Evolutionary conservation across 164 flowering plant species (phyloP).

Genomic region (Tinospora cordifolia): DNA sequence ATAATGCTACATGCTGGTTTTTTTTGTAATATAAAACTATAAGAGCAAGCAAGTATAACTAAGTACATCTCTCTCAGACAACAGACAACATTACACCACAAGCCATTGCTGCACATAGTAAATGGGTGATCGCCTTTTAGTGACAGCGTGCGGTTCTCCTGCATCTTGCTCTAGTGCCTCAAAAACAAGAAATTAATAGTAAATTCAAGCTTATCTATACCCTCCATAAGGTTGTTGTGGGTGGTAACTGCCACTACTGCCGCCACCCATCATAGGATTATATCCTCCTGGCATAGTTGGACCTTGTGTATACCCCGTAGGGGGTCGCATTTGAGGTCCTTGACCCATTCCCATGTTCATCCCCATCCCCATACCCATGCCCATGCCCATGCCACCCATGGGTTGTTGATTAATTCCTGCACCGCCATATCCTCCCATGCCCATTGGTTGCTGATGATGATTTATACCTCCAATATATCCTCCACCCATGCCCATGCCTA

Average conservation of each 20-base stretch:
- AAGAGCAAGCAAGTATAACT: background rate
- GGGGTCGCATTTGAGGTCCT: constrained; percentile 53
- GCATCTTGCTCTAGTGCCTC: background rate
- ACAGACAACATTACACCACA: background rate
- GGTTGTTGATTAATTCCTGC: constrained; percentile 8
- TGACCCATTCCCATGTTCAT: constrained; percentile 36
- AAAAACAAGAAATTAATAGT: too few species aligned
- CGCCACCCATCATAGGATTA: constrained; percentile 67
- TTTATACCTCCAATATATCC: constrained; percentile 16
- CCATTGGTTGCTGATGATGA: constrained; percentile 8
- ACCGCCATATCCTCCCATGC: constrained; percentile 26
- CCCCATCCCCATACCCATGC: constrained; percentile 26
- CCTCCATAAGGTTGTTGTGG: constrained; percentile 78
- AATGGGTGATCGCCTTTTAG: background rate
- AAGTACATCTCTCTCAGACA: background rate
- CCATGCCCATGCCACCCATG: constrained; percentile 30
- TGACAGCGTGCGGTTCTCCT: background rate
- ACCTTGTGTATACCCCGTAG: constrained; percentile 42
- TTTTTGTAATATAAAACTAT: background rate
- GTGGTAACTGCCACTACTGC: constrained; percentile 56
- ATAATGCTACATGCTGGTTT: background rate
- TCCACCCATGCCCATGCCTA: constrained; percentile 34
- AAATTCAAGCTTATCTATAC: constrained; percentile 37
- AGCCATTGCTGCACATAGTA: background rate
- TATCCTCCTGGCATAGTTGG: constrained; percentile 39